Percentiles rank a stretch among this genome's conserved stretches.
phyloP scores from a whole-genome alignment of 2,329 filamentous ascomycete genomes.

The Orbilia javanica region DNA sequence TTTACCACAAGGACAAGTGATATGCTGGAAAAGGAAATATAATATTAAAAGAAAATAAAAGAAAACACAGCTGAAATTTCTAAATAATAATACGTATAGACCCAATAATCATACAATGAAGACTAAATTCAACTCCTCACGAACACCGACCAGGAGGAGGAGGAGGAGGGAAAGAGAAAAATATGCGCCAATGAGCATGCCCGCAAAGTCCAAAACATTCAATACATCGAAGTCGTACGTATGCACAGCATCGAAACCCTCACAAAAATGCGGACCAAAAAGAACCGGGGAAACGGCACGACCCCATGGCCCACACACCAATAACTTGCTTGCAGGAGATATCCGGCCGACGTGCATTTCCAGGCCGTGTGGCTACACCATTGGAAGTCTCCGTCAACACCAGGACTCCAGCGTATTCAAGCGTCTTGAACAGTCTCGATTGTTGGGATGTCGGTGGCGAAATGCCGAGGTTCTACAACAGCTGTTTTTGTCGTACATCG shows the following conservation, averaged over 20 bases:
- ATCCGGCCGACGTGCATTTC: not conserved
- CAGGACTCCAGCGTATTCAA: not conserved
- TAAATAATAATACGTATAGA: not conserved
- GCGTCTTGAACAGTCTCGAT: constrained; percentile 25
- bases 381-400: constrained; percentile 17
- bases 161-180: too few species aligned
- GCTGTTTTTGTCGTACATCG: constrained; percentile 30
- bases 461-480: constrained; percentile 8
- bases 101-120: too few species aligned
- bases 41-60: not conserved
- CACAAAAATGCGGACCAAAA: not conserved
- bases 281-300: not conserved
- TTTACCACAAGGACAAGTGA: not conserved
- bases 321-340: constrained; percentile 24
- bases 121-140: too few species aligned
- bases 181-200: too few species aligned
- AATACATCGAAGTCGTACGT: not conserved
- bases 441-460: constrained; percentile 33
- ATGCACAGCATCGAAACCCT: not conserved
- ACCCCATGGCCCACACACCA: not conserved
- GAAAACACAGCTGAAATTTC: constrained; percentile 1
- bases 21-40: not conserved
- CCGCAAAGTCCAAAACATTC: not conserved
- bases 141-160: too few species aligned
- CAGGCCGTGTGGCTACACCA: not conserved